Conservation (phyloP, 257 asterid genomes). For the Phtheirospermum japonicum region DNA sequence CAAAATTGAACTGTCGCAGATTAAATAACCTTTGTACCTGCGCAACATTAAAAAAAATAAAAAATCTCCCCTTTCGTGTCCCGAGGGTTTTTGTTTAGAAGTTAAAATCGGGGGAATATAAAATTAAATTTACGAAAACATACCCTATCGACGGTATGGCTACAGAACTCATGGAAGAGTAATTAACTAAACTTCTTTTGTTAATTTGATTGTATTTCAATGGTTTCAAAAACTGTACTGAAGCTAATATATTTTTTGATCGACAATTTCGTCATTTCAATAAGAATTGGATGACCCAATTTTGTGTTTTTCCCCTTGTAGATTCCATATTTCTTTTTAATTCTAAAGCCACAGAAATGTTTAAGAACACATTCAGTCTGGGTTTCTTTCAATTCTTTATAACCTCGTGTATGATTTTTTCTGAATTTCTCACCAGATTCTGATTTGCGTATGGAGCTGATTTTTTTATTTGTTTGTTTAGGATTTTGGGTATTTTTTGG, state of each 20-base stretch:
- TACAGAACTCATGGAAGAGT: constrained; percentile 2
- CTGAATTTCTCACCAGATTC: neutral
- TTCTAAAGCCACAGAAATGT: constrained; percentile 50
- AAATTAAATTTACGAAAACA: neutral
- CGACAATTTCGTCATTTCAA: too few species aligned
- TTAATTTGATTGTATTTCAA: too few species aligned
- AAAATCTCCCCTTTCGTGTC: too few species aligned
- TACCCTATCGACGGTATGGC: too few species aligned
- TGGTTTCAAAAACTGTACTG: too few species aligned
- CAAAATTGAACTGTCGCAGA: too few species aligned
- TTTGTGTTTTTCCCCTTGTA: neutral
- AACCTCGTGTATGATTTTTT: constrained; percentile 75
- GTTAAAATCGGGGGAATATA: neutral
- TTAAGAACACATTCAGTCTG: constrained; percentile 96
- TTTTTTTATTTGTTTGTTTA: neutral
- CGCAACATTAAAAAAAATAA: too few species aligned
- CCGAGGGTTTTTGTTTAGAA: constrained; percentile 19
- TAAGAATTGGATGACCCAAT: too few species aligned
- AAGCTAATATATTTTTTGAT: neutral
- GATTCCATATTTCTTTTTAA: neutral
- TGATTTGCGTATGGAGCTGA: constrained; percentile 11
- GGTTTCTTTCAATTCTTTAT: constrained; percentile 85
- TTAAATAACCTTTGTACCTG: too few species aligned
- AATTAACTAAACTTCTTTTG: neutral
- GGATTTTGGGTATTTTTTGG: neutral